Evolutionary conservation across 495 filamentous ascomycete species (phyloP).

Genomic region (Xylaria castorea): DNA sequence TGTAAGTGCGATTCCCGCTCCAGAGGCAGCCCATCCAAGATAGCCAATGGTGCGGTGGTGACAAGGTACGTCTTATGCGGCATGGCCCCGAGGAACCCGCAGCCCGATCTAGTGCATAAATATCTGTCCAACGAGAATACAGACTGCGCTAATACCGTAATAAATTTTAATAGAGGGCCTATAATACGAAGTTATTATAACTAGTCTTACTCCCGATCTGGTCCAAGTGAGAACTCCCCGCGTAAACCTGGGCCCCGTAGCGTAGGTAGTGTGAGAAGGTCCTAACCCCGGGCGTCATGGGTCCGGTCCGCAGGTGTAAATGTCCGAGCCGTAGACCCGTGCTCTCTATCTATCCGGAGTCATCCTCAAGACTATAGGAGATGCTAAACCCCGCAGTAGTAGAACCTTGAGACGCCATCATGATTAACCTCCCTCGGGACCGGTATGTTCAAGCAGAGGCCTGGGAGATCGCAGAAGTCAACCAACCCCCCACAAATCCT

Average conservation of each 20-base stretch:
- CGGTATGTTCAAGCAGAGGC: not conserved
- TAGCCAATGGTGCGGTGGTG: not conserved
- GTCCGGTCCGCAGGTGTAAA: not conserved
- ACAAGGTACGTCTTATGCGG: not conserved
- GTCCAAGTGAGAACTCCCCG: not conserved
- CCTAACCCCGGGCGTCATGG: not conserved
- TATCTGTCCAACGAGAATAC: not conserved
- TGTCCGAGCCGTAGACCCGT: not conserved
- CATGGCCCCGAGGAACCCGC: slow-evolving; percentile 1
- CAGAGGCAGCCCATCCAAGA: not conserved
- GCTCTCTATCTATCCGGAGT: no score
- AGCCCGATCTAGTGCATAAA: not conserved
- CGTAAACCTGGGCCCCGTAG: not conserved
- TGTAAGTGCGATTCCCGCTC: not conserved
- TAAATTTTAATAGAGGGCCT: not conserved
- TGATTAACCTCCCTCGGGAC: not conserved
- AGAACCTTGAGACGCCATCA: no score
- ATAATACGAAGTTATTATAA: not conserved
- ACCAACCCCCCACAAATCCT: not conserved
- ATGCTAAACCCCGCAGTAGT: no score
- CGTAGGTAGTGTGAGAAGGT: not conserved
- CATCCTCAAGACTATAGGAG: not conserved
- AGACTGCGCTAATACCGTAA: not conserved
- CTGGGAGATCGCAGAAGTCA: not conserved
- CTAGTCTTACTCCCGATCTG: not conserved